These are phyloP conservation scores for Neurospora sp. DNA, from an alignment of 495 filamentous ascomycete genomes.

Conservation along the genomic window DNA sequence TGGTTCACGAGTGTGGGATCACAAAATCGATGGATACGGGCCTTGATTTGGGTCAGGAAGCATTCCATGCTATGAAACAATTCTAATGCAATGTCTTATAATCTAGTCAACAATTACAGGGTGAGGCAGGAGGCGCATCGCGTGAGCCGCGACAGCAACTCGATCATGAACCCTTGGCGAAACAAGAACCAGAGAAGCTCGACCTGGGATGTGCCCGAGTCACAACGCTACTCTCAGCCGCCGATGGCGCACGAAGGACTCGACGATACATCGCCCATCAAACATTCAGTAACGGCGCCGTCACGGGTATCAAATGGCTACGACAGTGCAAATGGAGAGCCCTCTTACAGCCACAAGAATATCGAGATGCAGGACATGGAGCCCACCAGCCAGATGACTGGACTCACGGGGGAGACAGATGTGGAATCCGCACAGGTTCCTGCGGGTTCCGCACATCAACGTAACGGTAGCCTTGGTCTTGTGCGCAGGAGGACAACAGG, in stretches of 20 bases:
- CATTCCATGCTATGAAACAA: background rate
- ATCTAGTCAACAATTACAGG: constrained; percentile 25
- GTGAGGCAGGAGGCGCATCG: constrained; percentile 24
- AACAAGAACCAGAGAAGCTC: constrained; percentile 13
- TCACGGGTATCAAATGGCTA: background rate
- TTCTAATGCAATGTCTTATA: constrained; percentile 21
- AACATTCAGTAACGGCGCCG: constrained; percentile 9
- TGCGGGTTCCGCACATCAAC: background rate
- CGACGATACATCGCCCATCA: background rate
- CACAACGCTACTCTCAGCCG: background rate
- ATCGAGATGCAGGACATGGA: constrained; percentile 1
- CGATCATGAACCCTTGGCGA: constrained; percentile 24
- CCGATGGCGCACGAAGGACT: background rate
- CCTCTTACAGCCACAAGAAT: background rate
- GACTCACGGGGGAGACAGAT: constrained; percentile 2
- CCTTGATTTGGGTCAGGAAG: background rate
- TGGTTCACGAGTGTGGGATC: background rate
- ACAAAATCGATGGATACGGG: background rate
- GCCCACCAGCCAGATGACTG: constrained; percentile 2
- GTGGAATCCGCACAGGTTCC: background rate
- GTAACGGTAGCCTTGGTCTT: background rate
- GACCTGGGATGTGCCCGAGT: constrained; percentile 10
- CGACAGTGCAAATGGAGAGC: background rate
- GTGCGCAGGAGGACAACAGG: background rate
- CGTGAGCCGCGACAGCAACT: constrained; percentile 16